These are phyloP conservation scores for Penicillium psychrosexuale DNA, from an alignment of 2,329 filamentous ascomycete species.

Conservation along the genomic window DNA sequence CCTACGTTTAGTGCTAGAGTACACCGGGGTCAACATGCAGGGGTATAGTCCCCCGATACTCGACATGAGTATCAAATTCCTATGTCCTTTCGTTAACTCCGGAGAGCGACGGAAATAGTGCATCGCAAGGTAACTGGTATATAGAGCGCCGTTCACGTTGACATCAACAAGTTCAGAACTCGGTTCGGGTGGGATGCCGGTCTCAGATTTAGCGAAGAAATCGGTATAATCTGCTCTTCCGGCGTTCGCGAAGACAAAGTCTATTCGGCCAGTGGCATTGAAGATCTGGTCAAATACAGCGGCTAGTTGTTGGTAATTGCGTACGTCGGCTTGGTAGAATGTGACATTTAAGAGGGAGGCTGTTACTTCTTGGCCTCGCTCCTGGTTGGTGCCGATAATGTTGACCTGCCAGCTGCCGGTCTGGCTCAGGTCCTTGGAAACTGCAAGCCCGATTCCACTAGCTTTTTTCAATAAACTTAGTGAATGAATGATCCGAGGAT, in stretches of 20 bases:
- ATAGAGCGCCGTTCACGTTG: slow-evolving; percentile 42
- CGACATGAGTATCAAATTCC: slow-evolving; percentile 34
- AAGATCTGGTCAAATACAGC: slow-evolving; percentile 40
- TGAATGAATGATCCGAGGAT: background rate
- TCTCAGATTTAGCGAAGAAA: slow-evolving; percentile 35
- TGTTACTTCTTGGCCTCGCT: slow-evolving; percentile 32
- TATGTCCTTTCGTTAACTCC: slow-evolving; percentile 20
- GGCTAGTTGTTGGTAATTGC: slow-evolving; percentile 34
- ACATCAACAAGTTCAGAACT: slow-evolving; percentile 39
- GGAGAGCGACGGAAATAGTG: slow-evolving; percentile 40
- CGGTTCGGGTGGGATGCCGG: slow-evolving; percentile 26
- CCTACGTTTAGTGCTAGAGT: slow-evolving; percentile 38
- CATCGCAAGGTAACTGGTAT: slow-evolving; percentile 40
- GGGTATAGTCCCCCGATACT: slow-evolving; percentile 41
- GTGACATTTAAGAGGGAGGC: slow-evolving; percentile 26
- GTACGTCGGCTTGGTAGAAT: slow-evolving; percentile 42
- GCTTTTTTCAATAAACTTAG: slow-evolving; percentile 16
- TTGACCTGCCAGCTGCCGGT: slow-evolving; percentile 41
- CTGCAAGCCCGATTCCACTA: slow-evolving; percentile 45
- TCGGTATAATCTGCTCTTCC: slow-evolving; percentile 45
- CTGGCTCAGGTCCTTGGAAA: slow-evolving; percentile 39
- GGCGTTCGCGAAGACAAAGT: slow-evolving; percentile 52
- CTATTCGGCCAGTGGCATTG: slow-evolving; percentile 36
- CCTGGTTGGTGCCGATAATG: slow-evolving; percentile 40
- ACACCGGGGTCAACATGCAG: slow-evolving; percentile 30